Conservation (phyloP, 2,329 filamentous ascomycete genomes). For the Harringtonia aguacate region DNA sequence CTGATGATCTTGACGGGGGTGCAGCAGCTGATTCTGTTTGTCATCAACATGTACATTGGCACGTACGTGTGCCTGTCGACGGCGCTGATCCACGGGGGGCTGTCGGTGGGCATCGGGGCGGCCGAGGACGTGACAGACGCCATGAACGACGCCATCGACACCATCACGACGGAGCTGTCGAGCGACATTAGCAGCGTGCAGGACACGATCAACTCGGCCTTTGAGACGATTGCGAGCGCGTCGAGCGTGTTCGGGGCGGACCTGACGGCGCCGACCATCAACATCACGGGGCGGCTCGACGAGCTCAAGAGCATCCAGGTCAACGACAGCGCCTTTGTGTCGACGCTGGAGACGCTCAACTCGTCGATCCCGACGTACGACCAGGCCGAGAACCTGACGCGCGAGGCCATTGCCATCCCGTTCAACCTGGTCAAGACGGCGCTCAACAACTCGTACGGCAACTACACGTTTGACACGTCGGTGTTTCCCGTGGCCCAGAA, state of each 20-base stretch:
- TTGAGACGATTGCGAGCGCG: conserved; percentile 42
- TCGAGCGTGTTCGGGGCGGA: conserved; percentile 30
- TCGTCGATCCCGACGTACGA: conserved; percentile 72
- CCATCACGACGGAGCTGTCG: conserved; percentile 45
- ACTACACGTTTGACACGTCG: conserved; percentile 67
- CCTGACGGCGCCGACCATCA: conserved; percentile 32
- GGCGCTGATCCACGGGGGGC: conserved; percentile 66
- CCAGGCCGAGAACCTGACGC: conserved; percentile 72
- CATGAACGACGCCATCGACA: conserved; percentile 40
- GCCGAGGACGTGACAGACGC: conserved; percentile 30
- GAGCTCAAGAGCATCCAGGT: conserved; percentile 62
- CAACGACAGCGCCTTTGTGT: conserved; percentile 53
- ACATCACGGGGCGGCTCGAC: conserved; percentile 54
- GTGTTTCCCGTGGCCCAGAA: conserved; percentile 78
- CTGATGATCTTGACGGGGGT: conserved; percentile 71
- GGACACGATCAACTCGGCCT: conserved; percentile 44
- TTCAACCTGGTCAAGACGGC: conserved; percentile 70
- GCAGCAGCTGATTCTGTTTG: conserved; percentile 79
- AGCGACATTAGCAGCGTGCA: conserved; percentile 29
- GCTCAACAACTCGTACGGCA: conserved; percentile 59
- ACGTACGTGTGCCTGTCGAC: conserved; percentile 88
- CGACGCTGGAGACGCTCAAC: conserved; percentile 57
- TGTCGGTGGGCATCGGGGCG: conserved; percentile 51
- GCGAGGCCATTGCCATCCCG: conserved; percentile 62
- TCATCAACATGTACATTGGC: conserved; percentile 82